These are phyloP conservation scores for Fusarium nygamai DNA, from an alignment of 2,329 filamentous ascomycete genomes.

Conservation along the genomic window DNA sequence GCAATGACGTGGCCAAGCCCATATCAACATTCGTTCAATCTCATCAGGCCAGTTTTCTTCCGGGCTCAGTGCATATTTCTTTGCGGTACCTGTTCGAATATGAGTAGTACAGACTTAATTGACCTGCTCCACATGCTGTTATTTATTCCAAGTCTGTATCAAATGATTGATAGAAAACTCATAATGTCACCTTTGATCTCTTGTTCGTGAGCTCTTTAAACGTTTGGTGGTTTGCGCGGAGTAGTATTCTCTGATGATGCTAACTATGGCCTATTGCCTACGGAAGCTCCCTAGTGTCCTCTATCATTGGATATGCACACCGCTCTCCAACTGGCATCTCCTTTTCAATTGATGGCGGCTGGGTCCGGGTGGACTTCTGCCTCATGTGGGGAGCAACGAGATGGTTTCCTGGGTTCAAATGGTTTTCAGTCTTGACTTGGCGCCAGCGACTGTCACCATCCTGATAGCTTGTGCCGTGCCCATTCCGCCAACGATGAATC, in stretches of 20 bases:
- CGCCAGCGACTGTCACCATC: not conserved
- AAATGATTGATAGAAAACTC: not conserved
- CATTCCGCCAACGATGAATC: too few relatives aligned
- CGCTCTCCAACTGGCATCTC: not conserved
- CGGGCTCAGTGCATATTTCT: too few relatives aligned
- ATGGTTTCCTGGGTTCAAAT: rapidly evolving
- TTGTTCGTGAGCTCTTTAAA: not conserved
- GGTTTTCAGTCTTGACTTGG: too few relatives aligned
- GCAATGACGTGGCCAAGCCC: not conserved
- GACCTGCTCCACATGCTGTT: rapidly evolving
- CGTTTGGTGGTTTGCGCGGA: rapidly evolving
- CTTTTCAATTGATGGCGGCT: not conserved
- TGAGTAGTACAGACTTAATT: rapidly evolving
- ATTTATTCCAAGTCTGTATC: not conserved
- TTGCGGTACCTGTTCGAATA: too few relatives aligned
- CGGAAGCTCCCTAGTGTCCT: not conserved
- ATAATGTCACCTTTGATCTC: not conserved
- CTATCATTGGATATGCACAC: not conserved
- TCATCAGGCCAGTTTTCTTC: not conserved
- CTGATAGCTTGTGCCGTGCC: not conserved
- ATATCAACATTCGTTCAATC: not conserved
- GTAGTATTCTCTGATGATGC: not conserved
- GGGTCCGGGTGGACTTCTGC: rapidly evolving
- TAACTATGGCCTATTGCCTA: not conserved
- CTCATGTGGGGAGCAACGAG: too few relatives aligned